A percentile compares a stretch with the other conserved stretches of the same genome.
Evolutionary conservation across 495 filamentous ascomycete species (phyloP).

Genomic region (Aspergillus conjunctus): DNA sequence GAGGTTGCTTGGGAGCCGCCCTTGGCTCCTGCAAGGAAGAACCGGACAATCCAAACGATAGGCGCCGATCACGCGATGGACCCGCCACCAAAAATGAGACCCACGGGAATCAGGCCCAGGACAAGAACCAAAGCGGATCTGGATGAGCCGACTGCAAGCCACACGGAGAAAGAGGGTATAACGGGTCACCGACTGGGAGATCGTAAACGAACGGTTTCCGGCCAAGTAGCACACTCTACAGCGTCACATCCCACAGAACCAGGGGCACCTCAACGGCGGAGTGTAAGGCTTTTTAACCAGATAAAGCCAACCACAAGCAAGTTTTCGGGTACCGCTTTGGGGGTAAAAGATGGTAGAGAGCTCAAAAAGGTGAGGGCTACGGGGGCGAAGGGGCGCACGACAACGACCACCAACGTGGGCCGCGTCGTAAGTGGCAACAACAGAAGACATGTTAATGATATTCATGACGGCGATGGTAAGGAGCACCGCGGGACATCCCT

Average conservation of each 20-base stretch:
- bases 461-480: slow-evolving; percentile 67
- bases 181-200: slow-evolving; percentile 47
- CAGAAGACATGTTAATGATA: slow-evolving; percentile 59
- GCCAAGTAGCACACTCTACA: slow-evolving; percentile 67
- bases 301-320: slow-evolving; percentile 65
- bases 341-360: slow-evolving; percentile 65
- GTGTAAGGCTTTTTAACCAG: slow-evolving; percentile 74
- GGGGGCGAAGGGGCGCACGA: slow-evolving; percentile 55
- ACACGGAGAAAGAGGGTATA: slow-evolving; percentile 41
- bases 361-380: slow-evolving; percentile 76
- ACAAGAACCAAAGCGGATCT: slow-evolving; percentile 52
- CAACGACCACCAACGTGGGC: slow-evolving; percentile 65
- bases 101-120: slow-evolving; percentile 53
- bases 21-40: slow-evolving; percentile 65
- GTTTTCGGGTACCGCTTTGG: slow-evolving; percentile 50
- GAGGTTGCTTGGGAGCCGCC: slow-evolving; percentile 60
- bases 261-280: slow-evolving; percentile 72
- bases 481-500: slow-evolving; percentile 39
- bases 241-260: slow-evolving; percentile 59
- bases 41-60: slow-evolving; percentile 58
- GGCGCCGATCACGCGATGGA: slow-evolving; percentile 55
- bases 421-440: slow-evolving; percentile 83
- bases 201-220: slow-evolving; percentile 84
- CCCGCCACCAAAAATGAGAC: slow-evolving; percentile 65
- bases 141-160: slow-evolving; percentile 46